Evolutionary conservation across 2,329 filamentous ascomycete genomes (phyloP).

Genomic region (Aspergillus tamarii): DNA sequence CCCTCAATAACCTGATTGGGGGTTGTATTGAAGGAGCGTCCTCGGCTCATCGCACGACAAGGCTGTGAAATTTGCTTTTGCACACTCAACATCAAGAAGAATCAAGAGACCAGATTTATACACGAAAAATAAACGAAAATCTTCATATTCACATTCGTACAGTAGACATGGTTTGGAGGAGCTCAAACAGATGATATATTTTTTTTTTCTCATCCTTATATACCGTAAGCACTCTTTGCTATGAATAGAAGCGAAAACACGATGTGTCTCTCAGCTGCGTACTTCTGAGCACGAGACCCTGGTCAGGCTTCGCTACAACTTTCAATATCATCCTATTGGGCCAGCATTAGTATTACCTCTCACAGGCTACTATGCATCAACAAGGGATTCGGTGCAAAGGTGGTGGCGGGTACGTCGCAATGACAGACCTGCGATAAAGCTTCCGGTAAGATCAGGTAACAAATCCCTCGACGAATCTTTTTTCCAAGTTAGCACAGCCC

Average conservation of each 20-base stretch:
- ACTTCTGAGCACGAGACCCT: background rate
- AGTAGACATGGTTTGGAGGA: background rate
- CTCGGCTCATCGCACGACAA: slow-evolving; percentile 5
- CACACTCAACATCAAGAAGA: background rate
- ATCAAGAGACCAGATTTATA: background rate
- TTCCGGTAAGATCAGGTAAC: slow-evolving; percentile 1
- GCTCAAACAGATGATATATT: background rate
- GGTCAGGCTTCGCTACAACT: background rate
- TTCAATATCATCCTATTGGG: background rate
- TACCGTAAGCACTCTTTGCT: too few relatives aligned
- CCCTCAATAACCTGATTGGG: slow-evolving; percentile 14
- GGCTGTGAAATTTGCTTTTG: background rate
- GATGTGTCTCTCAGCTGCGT: background rate
- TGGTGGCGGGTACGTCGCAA: too few relatives aligned
- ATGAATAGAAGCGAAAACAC: too few relatives aligned
- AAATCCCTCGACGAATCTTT: slow-evolving; percentile 9
- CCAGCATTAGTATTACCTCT: background rate
- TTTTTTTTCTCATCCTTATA: background rate
- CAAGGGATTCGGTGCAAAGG: too few relatives aligned
- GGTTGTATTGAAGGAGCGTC: background rate
- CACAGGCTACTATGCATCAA: too few relatives aligned
- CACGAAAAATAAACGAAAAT: background rate
- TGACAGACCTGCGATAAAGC: slow-evolving; percentile 7
- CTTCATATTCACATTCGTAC: background rate
- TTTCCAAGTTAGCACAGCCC: slow-evolving; percentile 1